Base-by-base conservation (phyloP, 1,139 yeast species). In the Saccharomyces hybrid region DNA sequence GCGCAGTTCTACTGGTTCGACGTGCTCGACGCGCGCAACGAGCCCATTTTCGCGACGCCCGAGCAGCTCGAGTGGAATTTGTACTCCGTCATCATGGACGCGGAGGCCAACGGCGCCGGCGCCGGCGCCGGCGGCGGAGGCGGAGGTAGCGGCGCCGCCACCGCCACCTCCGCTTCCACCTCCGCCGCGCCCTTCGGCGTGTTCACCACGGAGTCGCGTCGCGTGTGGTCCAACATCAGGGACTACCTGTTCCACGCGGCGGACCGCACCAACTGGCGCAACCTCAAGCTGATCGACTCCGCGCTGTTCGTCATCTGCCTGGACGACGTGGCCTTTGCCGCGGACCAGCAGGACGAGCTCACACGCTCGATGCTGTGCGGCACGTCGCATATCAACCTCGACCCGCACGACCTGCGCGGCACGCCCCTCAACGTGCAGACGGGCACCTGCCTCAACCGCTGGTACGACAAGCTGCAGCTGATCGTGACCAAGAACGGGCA, bases 1-100 rank as follows among this genome's bases (percentile, higher is more conserved):
- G 87, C 95, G 4, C 96, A 88, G 70, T 85, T 88, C 69, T 88
- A 88, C 72, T 88, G 96, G 96, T 88, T 88, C 68, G 95, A 88
- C 66, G 96, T 88, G 2, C 75, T 88, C 66, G 95, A 88, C 68
- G 75, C 76, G 54, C 74, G 81, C 57, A 80, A 85, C 67, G 85
- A 88, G 65, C 73, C 88, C 60, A 65, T 68, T n/a, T 76, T 86
- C 53, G 73, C 88, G 66, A 77, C 83, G 6, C 93, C 87, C 66
- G 81, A 80, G 55, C 93, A 87, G 67, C 76, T 88, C 63, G 82
- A 81, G 57, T 75, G 83, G 63, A 88, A 87, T 69, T 84, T 86
- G 68, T 80, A 83, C 56, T 79, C 88, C 16, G 86, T 88, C 56
- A 76, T 88, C 51, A 81, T 79, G 53, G 59, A 73, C 73, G 50